A percentile compares a stretch with the other conserved stretches of the same genome.
Evolutionary conservation across 208 protist species (phyloP).

Genomic region (Crithidia mellificae): DNA sequence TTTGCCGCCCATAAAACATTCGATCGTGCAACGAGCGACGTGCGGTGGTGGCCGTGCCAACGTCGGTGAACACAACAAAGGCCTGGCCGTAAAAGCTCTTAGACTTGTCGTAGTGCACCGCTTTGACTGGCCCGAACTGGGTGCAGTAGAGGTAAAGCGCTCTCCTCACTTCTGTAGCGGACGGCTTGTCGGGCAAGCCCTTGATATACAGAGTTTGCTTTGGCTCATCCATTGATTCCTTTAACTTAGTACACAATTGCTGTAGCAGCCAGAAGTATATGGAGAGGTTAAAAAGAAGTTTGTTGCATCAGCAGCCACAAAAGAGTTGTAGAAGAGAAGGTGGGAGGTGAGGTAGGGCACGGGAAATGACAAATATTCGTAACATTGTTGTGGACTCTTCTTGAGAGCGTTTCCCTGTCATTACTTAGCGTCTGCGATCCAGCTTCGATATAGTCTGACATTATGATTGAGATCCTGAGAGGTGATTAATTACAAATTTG

Average conservation of each 20-base stretch:
- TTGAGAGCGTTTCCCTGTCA: no score
- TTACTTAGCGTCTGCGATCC: no score
- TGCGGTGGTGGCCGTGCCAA: constrained; percentile 78
- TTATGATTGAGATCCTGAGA: no score
- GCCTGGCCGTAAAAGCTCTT: constrained; percentile 76
- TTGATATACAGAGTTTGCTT: constrained; percentile 87
- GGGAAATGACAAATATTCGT: no score
- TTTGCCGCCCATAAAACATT: constrained; percentile 69
- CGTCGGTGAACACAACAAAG: constrained; percentile 87
- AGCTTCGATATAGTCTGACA: no score
- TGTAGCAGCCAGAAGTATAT: background rate
- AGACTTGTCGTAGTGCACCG: constrained; percentile 67
- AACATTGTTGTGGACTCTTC: no score
- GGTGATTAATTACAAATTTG: no score
- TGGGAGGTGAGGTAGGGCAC: no score
- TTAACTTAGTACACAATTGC: background rate
- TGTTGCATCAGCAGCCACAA: no score
- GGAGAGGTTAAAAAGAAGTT: background rate
- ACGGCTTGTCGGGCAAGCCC: constrained; percentile 81
- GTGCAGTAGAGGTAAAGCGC: constrained; percentile 86
- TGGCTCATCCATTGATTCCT: constrained; percentile 60
- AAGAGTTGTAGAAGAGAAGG: no score
- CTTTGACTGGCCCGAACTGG: constrained; percentile 80
- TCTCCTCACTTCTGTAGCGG: constrained; percentile 66
- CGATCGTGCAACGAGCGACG: constrained; percentile 65